Base-by-base conservation (phyloP, 371 early-diverging fungal genomes). In the Mortierella sp. region DNA sequence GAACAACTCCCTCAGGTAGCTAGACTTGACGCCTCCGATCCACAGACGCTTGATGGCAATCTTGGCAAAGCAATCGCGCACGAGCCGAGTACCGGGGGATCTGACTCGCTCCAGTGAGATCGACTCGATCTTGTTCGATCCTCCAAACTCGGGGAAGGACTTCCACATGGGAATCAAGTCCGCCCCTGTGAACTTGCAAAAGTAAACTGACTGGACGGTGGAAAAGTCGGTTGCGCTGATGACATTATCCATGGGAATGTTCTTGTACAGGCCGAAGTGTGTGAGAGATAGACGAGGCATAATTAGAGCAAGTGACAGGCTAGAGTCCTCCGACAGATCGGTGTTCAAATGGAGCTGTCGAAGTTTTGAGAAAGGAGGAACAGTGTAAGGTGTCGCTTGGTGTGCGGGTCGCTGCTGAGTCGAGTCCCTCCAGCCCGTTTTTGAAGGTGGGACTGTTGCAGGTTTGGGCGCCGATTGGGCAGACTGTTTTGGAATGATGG, bases 21-120 rank as follows among this genome's bases (percentile, higher is more conserved):
- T 42, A 38, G 52, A 28, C 34, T 52, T 55, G 55, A 70, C 50
- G 24, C 54, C n/a, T n/a, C 47, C 68, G 7, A 76, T 21, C 76
- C 76, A 76, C n/a, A 76, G 70, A 14, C 76, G 76, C 70, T 54
- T 76, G 54, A 76, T 26, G 44, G 68, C 38, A 14, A 70, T 16
- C n/a, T 34, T 52, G 34, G 31, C 11, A 19, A 76, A 42, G 8
- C 44, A 42, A 3, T 68, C 44, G 10, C 21, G 8, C 11, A 24
- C 44, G 21, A 42, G 34, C 10, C 44, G 11, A 11, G 9, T 3
- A 7, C 68, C 68, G 9, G 68, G 68, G 24, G 68, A 68, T 21
- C 34, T 68, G 19, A 70, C 19, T 3, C 24, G 31, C 14, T 50
- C 42, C 60, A 76, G 19, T 13, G 70, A 70, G 38, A 76, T 16